A percentile compares a stretch with the other conserved stretches of the same genome.
These are phyloP conservation scores for Chenopodium suecicum DNA, from an alignment of 148 eudicot genomes.

Conservation along the genomic window DNA sequence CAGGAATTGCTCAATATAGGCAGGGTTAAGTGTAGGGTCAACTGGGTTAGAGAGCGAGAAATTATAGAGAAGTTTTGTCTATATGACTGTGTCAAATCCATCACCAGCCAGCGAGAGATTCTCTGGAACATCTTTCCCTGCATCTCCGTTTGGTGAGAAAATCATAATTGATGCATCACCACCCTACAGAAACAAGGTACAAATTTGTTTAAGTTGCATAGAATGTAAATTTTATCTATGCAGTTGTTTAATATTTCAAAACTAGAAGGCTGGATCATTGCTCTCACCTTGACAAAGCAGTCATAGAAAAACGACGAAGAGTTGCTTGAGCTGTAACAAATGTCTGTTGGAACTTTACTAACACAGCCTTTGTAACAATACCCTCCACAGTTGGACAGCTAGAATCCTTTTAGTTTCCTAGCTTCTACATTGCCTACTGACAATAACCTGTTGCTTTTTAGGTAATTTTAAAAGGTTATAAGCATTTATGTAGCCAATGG, in stretches of 20 bases:
- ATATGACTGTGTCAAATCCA: background rate
- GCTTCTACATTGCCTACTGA: background rate
- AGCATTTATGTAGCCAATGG: background rate
- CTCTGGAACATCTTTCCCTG: background rate
- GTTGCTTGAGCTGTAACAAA: background rate
- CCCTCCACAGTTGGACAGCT: background rate
- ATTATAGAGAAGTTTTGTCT: background rate
- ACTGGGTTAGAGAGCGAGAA: no score
- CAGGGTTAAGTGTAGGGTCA: no score
- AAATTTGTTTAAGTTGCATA: background rate
- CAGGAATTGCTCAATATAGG: no score
- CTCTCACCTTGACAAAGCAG: background rate
- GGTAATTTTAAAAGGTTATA: background rate
- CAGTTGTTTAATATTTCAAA: background rate
- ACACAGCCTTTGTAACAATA: background rate
- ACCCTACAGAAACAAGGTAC: background rate
- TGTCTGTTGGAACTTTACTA: background rate
- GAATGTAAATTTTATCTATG: background rate
- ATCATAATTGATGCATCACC: background rate
- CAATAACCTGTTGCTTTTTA: background rate
- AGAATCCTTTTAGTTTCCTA: background rate
- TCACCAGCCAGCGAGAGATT: background rate
- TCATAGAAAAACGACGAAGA: background rate
- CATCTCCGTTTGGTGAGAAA: background rate
- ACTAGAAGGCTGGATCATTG: background rate